Base-by-base conservation (phyloP, 2,329 filamentous ascomycete genomes). In the Elsinoe perseae region DNA sequence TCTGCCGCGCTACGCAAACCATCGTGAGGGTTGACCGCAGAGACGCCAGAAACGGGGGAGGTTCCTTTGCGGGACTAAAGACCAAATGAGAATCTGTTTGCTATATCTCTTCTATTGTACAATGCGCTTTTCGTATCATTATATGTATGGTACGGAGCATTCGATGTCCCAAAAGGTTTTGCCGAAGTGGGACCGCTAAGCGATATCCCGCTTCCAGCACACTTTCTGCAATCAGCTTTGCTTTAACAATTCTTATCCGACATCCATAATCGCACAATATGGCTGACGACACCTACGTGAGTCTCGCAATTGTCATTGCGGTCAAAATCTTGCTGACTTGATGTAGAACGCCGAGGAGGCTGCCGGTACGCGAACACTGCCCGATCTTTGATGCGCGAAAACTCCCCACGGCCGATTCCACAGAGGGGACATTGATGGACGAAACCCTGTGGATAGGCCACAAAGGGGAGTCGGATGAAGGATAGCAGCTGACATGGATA, bases 321-420 rank as follows among this genome's bases (percentile, higher is more conserved):
- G 65, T 63, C n/a, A 40, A 32, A 16, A 53, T 60, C 61, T 62
- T 59, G 57, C 66, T 68, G 58, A 66, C 64, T 56, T 30, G 54
- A 44, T 56, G 65, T 69, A 95, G 90, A 92, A 96, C 82, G 86
- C 91, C 76, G 90, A 95, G 82, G 89, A 93, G 84, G 92, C 92
- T 79, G 92, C 90, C 75, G 80, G 80, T 84, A 83, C 71, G 80
- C 62, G 59, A 59, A 60, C 58, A 59, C 57, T 58, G 48, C 56
- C 43, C 56, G 48, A 61, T 28, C 44, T n/a, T 38, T 52, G 48
- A 52, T 36, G 30, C 48, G 48, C 28, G 38, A 52, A 50, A 34
- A 46, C 54, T 57, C 57, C 56, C 40, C 27, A 21, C 32, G 58
- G 57, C 50, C 61, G 61, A 57, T 58, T 58, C 62, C 61, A 63